Evolutionary conservation across 2,329 filamentous ascomycete genomes (phyloP), one percentile per base, ranked within the genome.

Genomic region (Xylariales sp.): DNA sequence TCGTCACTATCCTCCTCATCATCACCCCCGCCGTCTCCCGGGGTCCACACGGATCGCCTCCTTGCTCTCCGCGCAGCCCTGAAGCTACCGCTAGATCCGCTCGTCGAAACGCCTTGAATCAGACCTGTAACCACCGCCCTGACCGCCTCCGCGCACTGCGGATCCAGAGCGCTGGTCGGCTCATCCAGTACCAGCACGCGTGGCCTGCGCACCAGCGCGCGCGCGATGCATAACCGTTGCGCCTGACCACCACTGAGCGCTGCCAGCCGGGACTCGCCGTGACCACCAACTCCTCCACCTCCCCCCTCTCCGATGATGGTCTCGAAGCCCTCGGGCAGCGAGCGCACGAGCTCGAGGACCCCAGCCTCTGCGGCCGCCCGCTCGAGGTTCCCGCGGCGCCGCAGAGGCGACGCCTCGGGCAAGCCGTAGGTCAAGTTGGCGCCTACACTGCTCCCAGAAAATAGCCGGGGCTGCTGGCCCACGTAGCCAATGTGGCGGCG

Each of bases 391-490:
- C 54, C 39, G 1, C 54, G 44, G 0, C 60, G 63, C n/a, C 69
- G 68, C 14, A 77, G 62, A 0, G 72, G 65, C 0, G 77, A 82
- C 4, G 62, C 56, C 3, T 71, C 63, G 0, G 72, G 65, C 1
- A 94, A 65, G 0, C 88, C 89, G 54, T 96, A 96, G 4, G 69
- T 66, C 40, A 97, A 95, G 53, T 97, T 97, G 6, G 83, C 81
- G 0, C 77, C 74, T 25, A 96, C 78, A 0, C 82, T 82, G 15
- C 75, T 74, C n/a, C n/a, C n/a, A 0, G 89, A 86, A 57, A 97
- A 95, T 3, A 96, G 70, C 29, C 81, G 78, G 0, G 89, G 83
- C 3, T 70, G 65, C 56, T 90, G 86, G 0, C 83, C 72, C 3
- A 90, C 85, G 46, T 85, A 77, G 4, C 79, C 76, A 43, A 88